Conservation (phyloP, 768 basidiomycete genomes). For the Suillus clintonianus region DNA sequence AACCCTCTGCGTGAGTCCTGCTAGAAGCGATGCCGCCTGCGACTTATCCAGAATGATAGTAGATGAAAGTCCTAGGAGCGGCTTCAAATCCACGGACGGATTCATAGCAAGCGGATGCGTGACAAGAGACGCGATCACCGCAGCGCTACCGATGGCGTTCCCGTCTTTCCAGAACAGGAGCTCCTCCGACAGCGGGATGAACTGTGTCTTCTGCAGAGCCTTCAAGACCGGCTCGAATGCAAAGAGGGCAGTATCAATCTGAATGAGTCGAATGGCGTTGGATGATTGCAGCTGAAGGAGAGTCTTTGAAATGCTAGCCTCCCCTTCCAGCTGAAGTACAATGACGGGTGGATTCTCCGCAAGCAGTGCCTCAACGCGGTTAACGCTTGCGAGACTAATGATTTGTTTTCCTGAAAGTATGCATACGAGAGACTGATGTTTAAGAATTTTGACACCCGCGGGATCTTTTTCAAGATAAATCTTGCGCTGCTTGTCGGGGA, state of each 20-base stretch:
- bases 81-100: slow-evolving; percentile 42
- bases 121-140: slow-evolving; percentile 12
- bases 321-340: slow-evolving; percentile 54
- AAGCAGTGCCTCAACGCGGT: slow-evolving; percentile 56
- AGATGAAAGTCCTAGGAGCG: slow-evolving; percentile 37
- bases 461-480: slow-evolving; percentile 39
- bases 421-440: slow-evolving; percentile 56
- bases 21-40: slow-evolving; percentile 46
- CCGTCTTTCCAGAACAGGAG: slow-evolving; percentile 54
- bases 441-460: slow-evolving; percentile 39
- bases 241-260: slow-evolving; percentile 63
- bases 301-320: slow-evolving; percentile 36
- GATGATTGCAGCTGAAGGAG: slow-evolving; percentile 42
- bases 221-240: slow-evolving; percentile 64
- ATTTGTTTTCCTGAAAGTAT: slow-evolving; percentile 50
- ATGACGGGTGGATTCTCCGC: slow-evolving; percentile 49
- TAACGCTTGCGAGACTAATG: slow-evolving; percentile 53
- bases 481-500: slow-evolving; percentile 37
- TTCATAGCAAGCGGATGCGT: slow-evolving; percentile 32
- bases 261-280: slow-evolving; percentile 45
- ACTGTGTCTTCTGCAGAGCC: slow-evolving; percentile 48
- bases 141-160: slow-evolving; percentile 12
- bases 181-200: slow-evolving; percentile 50
- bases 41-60: slow-evolving; percentile 52
- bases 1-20: slow-evolving; percentile 56